Evolutionary conservation across 306 rosid genomes (phyloP).

Genomic region (Trifolium fragiferum): DNA sequence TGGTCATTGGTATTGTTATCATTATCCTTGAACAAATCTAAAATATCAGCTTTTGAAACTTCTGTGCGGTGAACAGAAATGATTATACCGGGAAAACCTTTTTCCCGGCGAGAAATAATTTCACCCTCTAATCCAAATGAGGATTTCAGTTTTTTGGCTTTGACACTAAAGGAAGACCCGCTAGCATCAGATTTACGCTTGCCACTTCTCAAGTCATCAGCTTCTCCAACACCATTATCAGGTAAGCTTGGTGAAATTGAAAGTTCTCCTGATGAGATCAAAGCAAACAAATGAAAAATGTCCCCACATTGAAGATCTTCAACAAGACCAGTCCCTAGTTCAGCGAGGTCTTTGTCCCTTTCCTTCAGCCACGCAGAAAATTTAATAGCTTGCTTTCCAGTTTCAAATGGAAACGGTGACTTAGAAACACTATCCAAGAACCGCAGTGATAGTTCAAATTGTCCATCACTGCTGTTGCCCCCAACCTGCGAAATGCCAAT

Average conservation of each 20-base stretch:
- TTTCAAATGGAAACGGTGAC: conserved; percentile 80
- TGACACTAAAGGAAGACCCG: conserved; percentile 57
- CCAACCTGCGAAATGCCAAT: conserved; percentile 67
- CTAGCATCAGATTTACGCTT: conserved; percentile 71
- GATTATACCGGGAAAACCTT: conserved; percentile 88
- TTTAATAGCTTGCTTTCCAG: conserved; percentile 73
- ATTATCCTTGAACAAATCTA: conserved; percentile 60
- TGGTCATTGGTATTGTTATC: conserved; percentile 41
- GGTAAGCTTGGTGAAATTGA: conserved; percentile 79
- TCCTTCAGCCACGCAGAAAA: conserved; percentile 71
- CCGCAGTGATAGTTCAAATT: conserved; percentile 77
- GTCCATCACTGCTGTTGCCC: conserved; percentile 67
- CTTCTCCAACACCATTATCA: conserved; percentile 86
- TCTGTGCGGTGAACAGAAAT: conserved; percentile 53
- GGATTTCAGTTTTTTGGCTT: conserved; percentile 68
- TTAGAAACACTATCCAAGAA: conserved; percentile 75
- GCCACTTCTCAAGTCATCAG: conserved; percentile 73
- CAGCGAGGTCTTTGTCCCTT: conserved; percentile 65
- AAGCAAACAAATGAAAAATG: conserved; percentile 78
- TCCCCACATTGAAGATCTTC: conserved; percentile 89
- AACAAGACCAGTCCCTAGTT: conserved; percentile 60
- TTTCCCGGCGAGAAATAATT: conserved; percentile 88
- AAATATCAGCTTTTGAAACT: conserved; percentile 59
- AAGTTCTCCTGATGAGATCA: conserved; percentile 75
- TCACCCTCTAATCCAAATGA: conserved; percentile 75